Evolutionary conservation across 2,329 filamentous ascomycete species (phyloP).

Genomic region (Colletotrichum abscissum): DNA sequence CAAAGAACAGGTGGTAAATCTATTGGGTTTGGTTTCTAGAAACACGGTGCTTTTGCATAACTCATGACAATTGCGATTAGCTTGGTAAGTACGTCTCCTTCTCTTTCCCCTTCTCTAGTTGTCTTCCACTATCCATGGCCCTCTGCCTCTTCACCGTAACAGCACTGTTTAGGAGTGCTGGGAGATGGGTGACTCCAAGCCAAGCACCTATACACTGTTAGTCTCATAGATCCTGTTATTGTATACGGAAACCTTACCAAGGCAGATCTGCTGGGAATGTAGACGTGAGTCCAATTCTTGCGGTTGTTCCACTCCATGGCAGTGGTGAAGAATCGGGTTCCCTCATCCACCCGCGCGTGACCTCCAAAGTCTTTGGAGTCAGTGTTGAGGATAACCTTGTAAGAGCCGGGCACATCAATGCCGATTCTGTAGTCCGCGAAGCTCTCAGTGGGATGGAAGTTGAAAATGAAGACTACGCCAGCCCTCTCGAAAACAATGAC

Average conservation of each 20-base stretch:
- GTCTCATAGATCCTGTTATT: neutral
- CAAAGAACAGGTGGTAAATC: neutral
- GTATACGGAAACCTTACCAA: constrained; percentile 67
- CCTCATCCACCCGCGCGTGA: constrained; percentile 78
- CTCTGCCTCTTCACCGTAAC: neutral
- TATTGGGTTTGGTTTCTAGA: constrained; percentile 11
- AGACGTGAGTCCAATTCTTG: constrained; percentile 92
- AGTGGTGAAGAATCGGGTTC: constrained; percentile 92
- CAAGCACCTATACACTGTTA: constrained; percentile 58
- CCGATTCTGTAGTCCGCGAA: constrained; percentile 95
- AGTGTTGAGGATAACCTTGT: constrained; percentile 85
- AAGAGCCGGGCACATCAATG: constrained; percentile 85
- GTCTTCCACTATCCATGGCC: neutral
- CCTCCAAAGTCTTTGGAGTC: constrained; percentile 85
- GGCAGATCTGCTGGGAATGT: constrained; percentile 85
- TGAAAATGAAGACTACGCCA: constrained; percentile 93
- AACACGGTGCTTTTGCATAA: constrained; percentile 13
- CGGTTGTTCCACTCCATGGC: constrained; percentile 90
- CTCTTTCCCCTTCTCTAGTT: neutral
- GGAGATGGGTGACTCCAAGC: constrained; percentile 47
- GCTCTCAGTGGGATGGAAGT: constrained; percentile 88
- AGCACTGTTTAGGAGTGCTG: constrained; percentile 36
- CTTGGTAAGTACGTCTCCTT: neutral
- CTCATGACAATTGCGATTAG: constrained; percentile 11
- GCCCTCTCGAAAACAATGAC: constrained; percentile 95